phyloP scores from a whole-genome alignment of 2,329 filamentous ascomycete species.

The Penicillium sp. region DNA sequence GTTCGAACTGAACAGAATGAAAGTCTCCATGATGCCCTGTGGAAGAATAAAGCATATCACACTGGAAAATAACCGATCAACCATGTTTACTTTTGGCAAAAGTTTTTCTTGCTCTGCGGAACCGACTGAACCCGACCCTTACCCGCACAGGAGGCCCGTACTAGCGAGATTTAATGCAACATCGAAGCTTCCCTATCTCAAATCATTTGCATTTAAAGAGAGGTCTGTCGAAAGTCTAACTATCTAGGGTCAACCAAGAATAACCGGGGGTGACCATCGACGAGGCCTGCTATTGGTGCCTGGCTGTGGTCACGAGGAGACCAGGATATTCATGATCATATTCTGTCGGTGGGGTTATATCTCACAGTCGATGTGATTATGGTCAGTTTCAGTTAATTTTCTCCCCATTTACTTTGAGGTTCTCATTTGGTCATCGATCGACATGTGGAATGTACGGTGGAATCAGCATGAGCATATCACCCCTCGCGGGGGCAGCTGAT shows the following conservation, averaged over 20 bases:
- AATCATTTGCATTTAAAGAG: neutral
- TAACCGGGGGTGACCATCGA: neutral
- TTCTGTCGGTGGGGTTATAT: conserved; percentile 7
- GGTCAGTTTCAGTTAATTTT: neutral
- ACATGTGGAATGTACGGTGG: conserved; percentile 17
- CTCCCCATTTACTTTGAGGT: neutral
- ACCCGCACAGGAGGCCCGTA: neutral
- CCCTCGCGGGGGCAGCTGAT: conserved; percentile 3
- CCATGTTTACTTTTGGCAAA: neutral
- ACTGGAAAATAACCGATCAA: neutral
- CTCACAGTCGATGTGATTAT: neutral
- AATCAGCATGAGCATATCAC: conserved; percentile 5
- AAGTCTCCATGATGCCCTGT: too few species aligned
- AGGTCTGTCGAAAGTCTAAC: too few species aligned
- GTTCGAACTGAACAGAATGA: neutral
- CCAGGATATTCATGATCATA: neutral
- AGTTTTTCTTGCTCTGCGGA: neutral
- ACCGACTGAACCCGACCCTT: neutral
- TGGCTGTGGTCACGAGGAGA: neutral
- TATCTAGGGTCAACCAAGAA: neutral
- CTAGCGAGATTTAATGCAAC: neutral
- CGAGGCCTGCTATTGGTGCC: neutral
- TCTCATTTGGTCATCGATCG: conserved; percentile 13
- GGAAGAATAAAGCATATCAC: too few species aligned
- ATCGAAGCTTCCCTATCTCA: neutral